A percentile compares a stretch with the other conserved stretches of the same genome.
Evolutionary conservation across 768 basidiomycete species (phyloP).

Genomic region (Hemileccinum rubropunctum): DNA sequence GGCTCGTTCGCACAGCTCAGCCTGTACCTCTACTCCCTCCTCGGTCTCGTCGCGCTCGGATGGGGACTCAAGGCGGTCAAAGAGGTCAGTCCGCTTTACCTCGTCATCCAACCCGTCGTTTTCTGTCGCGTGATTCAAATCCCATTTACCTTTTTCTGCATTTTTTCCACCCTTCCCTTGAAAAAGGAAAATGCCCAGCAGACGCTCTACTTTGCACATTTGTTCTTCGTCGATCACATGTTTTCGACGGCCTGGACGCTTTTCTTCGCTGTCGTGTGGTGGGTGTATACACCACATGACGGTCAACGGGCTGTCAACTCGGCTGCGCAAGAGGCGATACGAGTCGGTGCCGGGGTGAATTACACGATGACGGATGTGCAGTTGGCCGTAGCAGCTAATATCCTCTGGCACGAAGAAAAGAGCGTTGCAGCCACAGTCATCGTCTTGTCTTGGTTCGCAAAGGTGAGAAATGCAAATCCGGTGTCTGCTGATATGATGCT

Average conservation of each 20-base stretch:
- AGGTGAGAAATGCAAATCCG: constrained; percentile 49
- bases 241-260: constrained; percentile 90
- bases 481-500: neutral
- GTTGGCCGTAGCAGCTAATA: constrained; percentile 68
- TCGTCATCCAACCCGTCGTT: no score
- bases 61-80: constrained; percentile 90
- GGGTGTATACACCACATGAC: constrained; percentile 89
- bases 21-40: constrained; percentile 89
- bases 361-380: constrained; percentile 62
- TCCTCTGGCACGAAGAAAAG: constrained; percentile 90
- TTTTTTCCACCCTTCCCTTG: no score
- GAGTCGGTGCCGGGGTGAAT: constrained; percentile 52
- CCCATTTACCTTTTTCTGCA: no score
- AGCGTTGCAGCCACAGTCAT: constrained; percentile 76
- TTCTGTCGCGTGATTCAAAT: constrained; percentile 9
- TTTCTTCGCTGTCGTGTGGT: constrained; percentile 90
- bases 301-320: constrained; percentile 80
- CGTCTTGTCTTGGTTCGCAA: constrained; percentile 79
- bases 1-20: constrained; percentile 91
- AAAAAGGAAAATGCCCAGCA: constrained; percentile 82
- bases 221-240: constrained; percentile 90
- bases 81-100: constrained; percentile 52
- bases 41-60: constrained; percentile 72
- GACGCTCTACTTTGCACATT: constrained; percentile 85
- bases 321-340: constrained; percentile 83